Evolutionary conservation across 805 yeast genomes (phyloP), one percentile per base, ranked within the genome.

Genomic region (Saturnispora gosingensis): DNA sequence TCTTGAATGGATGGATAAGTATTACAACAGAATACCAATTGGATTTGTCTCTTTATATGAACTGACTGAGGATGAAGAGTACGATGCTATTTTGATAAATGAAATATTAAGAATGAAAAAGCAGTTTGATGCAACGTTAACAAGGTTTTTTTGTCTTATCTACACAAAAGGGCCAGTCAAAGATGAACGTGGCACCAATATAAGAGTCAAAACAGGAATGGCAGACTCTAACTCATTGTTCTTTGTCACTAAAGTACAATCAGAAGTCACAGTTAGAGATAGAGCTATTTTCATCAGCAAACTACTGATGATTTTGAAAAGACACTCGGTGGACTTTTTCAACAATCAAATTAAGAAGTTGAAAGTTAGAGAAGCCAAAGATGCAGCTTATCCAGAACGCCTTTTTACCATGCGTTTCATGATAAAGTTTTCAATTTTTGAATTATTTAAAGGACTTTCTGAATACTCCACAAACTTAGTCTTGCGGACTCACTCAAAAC

Each of bases 401-500:
- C 59, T 58, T 32, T 78, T 80, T 78, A 69, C 72, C 7, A 72
- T 78, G 0, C 66, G 85, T 28, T 78, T 78, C 56, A 70, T 77
- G 1, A 58, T 77, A 50, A 81, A 81, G 56, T 64, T 71, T 34
- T 83, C 81, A 0, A 64, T 72, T 3, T 62, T 80, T 34, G 70
- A 76, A 16, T 82, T 81, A 58, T 64, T 77, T 54, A 70, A 72
- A 53, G 73, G 56, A 70, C 72, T 56, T 52, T 67, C 54, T 20
- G 82, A 77, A n/a, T 61, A 68, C 16, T 72, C 83, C 1, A 62
- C 75, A n/a, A 77, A 74, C 53, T 61, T 72, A 13, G 72, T 73
- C 59, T 84, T 81, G 53, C 66, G 72, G 16, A 72, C 81, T 0
- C 81, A 82, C 58, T 82, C 79, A 51, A 67, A 74, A 36, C 54